Conservation (phyloP, 2,329 filamentous ascomycete genomes). For the Hypoxylon sp. region DNA sequence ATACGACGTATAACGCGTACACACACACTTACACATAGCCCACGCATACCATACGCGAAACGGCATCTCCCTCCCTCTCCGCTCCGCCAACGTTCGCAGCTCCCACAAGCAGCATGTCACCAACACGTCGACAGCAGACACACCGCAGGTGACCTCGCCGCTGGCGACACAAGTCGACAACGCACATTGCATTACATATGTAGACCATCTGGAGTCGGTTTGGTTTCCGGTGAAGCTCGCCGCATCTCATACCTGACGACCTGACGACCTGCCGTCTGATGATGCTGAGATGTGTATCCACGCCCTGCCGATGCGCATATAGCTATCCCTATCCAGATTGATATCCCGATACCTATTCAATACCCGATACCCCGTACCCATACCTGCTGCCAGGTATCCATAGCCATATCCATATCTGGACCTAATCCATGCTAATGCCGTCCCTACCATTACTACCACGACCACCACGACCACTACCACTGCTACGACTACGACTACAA, state of each 20-base stretch:
- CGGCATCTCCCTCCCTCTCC: not conserved
- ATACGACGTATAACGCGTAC: too few species aligned
- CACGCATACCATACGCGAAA: not conserved
- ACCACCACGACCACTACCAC: too few species aligned
- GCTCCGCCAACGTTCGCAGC: not conserved
- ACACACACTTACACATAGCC: slow-evolving; percentile 4
- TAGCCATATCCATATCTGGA: not conserved
- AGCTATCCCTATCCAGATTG: too few species aligned
- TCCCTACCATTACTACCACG: not conserved
- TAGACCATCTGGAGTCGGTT: slow-evolving; percentile 34
- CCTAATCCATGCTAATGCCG: not conserved
- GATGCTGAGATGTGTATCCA: slow-evolving; percentile 14
- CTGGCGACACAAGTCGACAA: slow-evolving; percentile 36
- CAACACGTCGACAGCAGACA: slow-evolving; percentile 37
- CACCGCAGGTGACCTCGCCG: slow-evolving; percentile 35
- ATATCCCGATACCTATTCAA: not conserved
- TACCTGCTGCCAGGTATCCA: too few species aligned
- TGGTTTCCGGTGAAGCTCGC: slow-evolving; percentile 34
- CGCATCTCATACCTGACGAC: slow-evolving; percentile 33
- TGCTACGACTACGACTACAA: too few species aligned
- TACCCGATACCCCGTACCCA: slow-evolving; percentile 11
- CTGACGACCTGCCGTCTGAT: slow-evolving; percentile 11
- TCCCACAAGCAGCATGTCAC: slow-evolving; percentile 33
- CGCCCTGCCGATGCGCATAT: not conserved
- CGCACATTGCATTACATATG: slow-evolving; percentile 36